Evolutionary conservation across 2,329 filamentous ascomycete genomes (phyloP).

Genomic region (Aulographum hederae): DNA sequence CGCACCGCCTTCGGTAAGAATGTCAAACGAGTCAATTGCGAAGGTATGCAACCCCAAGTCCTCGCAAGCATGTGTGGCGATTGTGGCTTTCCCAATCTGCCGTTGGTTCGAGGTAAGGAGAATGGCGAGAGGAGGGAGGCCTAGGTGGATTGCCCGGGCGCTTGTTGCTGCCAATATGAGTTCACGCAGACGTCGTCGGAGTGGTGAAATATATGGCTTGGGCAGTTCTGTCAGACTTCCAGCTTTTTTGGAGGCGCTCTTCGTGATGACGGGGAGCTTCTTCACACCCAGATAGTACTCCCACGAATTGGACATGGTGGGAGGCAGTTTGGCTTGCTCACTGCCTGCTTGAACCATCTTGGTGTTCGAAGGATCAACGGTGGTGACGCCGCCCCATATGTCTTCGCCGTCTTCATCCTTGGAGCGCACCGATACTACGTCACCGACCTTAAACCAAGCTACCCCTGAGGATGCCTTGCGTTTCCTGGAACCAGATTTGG

Average conservation of each 20-base stretch:
- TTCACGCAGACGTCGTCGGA: slow-evolving; percentile 53
- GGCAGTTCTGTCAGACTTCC: slow-evolving; percentile 15
- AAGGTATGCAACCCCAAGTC: slow-evolving; percentile 87
- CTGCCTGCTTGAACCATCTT: slow-evolving; percentile 86
- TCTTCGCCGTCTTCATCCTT: slow-evolving; percentile 43
- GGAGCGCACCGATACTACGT: slow-evolving; percentile 36
- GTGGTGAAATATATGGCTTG: slow-evolving; percentile 22
- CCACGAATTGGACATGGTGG: slow-evolving; percentile 62
- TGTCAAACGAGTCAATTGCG: slow-evolving; percentile 77
- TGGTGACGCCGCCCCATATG: slow-evolving; percentile 70
- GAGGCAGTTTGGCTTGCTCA: slow-evolving; percentile 63
- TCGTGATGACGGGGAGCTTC: slow-evolving; percentile 32
- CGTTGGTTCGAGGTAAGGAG: slow-evolving; percentile 82
- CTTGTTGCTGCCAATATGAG: slow-evolving; percentile 80
- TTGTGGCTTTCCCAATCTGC: slow-evolving; percentile 76
- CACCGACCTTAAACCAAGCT: slow-evolving; percentile 84
- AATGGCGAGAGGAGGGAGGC: slow-evolving; percentile 75
- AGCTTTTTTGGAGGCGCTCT: slow-evolving; percentile 37
- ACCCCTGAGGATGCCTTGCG: slow-evolving; percentile 28
- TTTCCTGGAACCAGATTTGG: slow-evolving; percentile 16
- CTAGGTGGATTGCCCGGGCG: slow-evolving; percentile 66
- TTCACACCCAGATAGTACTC: slow-evolving; percentile 74
- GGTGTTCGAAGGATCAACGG: slow-evolving; percentile 71
- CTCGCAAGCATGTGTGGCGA: slow-evolving; percentile 58
- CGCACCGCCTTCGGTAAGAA: slow-evolving; percentile 75